Base-by-base conservation (phyloP, 352 stramenopile species). In the Phytophthora podocarpi region DNA sequence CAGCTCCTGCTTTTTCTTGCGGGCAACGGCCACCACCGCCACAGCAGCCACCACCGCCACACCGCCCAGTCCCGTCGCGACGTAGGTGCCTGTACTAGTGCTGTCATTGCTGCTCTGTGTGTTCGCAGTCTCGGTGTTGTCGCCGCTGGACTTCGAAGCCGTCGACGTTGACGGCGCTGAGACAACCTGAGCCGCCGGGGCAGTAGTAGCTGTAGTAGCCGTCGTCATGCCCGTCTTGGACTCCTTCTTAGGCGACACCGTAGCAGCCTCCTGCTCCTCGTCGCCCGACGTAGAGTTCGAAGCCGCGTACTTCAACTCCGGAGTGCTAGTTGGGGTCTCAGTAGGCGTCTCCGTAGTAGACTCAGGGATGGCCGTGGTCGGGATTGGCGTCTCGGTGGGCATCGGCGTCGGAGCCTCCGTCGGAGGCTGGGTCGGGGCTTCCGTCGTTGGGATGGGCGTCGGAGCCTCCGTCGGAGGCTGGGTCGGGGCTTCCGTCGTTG, bases 1-100 rank as follows among this genome's bases (percentile, higher is more conserved):
- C 30, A 88, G 55, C 52, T 72, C 31, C 35, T 78, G 32, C 72
- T 90, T 85, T 70, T 85, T 88, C 69, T 77, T 80, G 47, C 72
- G 78, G 16, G 76, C 52, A 11, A 80, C 62, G 37, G 81, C 71
- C 39, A 84, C 66, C 10, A 76, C 58, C 18, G 52, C 67, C 2
- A 74, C 58, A 42, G 57, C 70, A 9, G 67, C 74, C 9, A 73
- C 21, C 5, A 76, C 57, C 3, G 51, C 74, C 8, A 64, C 36
- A 18, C 57, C 45, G 24, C 64, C 64, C 1, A 78, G 12, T 6
- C 16, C 31, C 7, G 57, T 64, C 9, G 54, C 52, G 5, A 76
- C 15, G 32, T 59, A 61, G 0, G 50, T 74, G 16, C 36, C 62
- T 3, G 47, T 3, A 15, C 30, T n/a, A 5, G 54, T 53, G 9